Percentiles rank a stretch among this genome's conserved stretches.
Conservation (phyloP, 768 basidiomycete species). For the Hericium rajendrae region DNA sequence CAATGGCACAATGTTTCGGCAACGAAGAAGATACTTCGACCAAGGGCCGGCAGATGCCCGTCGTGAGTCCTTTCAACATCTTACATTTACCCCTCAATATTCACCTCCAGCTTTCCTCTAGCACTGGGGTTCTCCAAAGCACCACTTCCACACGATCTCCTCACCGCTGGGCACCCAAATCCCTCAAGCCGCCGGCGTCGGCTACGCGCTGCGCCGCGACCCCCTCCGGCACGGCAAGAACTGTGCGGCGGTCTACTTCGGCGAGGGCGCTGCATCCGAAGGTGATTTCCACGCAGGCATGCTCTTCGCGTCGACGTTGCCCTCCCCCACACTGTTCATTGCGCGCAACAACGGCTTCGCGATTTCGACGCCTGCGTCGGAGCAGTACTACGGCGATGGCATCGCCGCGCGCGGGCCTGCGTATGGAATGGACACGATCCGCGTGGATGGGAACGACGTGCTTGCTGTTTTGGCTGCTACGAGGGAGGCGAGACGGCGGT, state of each 20-base stretch:
- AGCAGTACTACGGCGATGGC: constrained; percentile 90
- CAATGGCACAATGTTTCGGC: constrained; percentile 91
- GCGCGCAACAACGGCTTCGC: constrained; percentile 88
- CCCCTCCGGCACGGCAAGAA: constrained; percentile 56
- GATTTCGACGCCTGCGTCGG: constrained; percentile 83
- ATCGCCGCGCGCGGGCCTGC: constrained; percentile 87
- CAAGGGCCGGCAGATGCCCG: constrained; percentile 91
- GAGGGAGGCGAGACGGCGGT: constrained; percentile 59
- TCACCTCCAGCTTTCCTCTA: constrained; percentile 18
- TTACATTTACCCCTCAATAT: background rate
- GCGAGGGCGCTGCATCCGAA: constrained; percentile 91
- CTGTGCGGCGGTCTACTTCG: constrained; percentile 84
- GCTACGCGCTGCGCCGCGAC: constrained; percentile 77
- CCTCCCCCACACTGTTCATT: constrained; percentile 65
- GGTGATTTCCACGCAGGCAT: constrained; percentile 94
- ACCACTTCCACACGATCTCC: constrained; percentile 92
- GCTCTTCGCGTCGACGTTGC: constrained; percentile 67
- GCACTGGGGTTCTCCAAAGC: constrained; percentile 78
- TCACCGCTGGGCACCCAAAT: constrained; percentile 92
- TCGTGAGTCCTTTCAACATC: constrained; percentile 37
- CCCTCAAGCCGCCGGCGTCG: constrained; percentile 90
- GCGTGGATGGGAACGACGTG: constrained; percentile 91
- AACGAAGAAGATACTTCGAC: constrained; percentile 71
- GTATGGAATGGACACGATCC: constrained; percentile 84
- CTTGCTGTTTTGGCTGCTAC: constrained; percentile 74